Base-by-base conservation (phyloP, 768 basidiomycete genomes). In the Austroboletus festivus region DNA sequence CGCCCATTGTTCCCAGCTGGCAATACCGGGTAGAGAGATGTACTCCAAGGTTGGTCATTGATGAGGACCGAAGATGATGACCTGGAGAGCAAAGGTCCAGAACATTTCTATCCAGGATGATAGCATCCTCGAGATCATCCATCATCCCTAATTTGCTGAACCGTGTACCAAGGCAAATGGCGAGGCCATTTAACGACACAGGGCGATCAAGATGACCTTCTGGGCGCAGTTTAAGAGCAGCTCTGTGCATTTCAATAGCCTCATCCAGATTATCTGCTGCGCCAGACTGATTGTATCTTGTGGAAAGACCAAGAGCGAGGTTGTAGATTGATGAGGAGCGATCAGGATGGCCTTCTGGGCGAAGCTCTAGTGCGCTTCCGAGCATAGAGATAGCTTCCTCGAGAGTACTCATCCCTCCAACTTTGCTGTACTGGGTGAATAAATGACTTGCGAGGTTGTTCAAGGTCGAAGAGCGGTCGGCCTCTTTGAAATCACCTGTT, bases 401-500 rank as follows among this genome's bases (percentile, higher is more conserved):
- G 15, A 48, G 47, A 34, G 13, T 28, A 1, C 13, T 16, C 35
- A 37, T 18, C 15, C 21, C 34, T 28, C 47, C 41, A 13, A 23
- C 7, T 26, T 22, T 34, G 24, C n/a, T 48, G 13, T 48, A 46
- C 31, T 21, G 38, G 33, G 9, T 6, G 21, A 37, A 13, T n/a
- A 63, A 57, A 18, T 44, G 22, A 31, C 19, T 16, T 10, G 55
- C 58, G 18, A 62, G 60, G 42, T 55, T 60, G 38, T 46, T 50
- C 30, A 61, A 44, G 11, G 37, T 38, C 5, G 9, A 12, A 18
- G 43, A 23, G 23, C 43, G 62, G 23, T 48, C 21, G 20, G 52
- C 54, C 24, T 63, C 54, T 10, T 61, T 44, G 19, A 57, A 28
- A 43, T 64, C 63, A 7, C 44, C 46, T 7, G 31, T 21, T 3